These are phyloP conservation scores for Aspergillus hancockii DNA, from an alignment of 495 filamentous ascomycete genomes.

Conservation along the genomic window DNA sequence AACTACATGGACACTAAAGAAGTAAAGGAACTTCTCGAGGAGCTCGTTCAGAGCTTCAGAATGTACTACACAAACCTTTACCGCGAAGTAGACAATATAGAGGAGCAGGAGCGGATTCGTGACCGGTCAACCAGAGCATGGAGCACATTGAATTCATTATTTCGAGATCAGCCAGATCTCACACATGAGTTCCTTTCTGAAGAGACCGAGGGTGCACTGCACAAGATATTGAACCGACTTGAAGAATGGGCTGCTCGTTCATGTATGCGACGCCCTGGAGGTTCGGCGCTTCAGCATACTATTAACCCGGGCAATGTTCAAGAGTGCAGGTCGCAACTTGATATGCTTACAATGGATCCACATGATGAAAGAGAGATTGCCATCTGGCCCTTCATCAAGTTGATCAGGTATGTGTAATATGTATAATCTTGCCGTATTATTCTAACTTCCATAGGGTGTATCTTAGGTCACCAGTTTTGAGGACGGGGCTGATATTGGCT, in stretches of 20 bases:
- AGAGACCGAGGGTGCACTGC: slow-evolving; percentile 10
- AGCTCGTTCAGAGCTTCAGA: slow-evolving; percentile 26
- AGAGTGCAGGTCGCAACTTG: slow-evolving; percentile 23
- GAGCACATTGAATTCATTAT: slow-evolving; percentile 26
- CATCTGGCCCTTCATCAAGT: slow-evolving; percentile 38
- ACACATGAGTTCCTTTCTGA: slow-evolving; percentile 24
- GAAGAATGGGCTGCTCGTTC: slow-evolving; percentile 20
- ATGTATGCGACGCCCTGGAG: slow-evolving; percentile 18
- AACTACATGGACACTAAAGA: slow-evolving; percentile 29
- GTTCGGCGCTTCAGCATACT: slow-evolving; percentile 14
- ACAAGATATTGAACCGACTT: slow-evolving; percentile 14
- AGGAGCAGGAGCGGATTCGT: slow-evolving; percentile 18
- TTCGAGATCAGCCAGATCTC: slow-evolving; percentile 17
- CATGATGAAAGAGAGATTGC: slow-evolving; percentile 10
- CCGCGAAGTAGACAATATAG: slow-evolving; percentile 10
- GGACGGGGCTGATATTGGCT: slow-evolving; percentile 30
- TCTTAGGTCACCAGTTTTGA: slow-evolving; percentile 28
- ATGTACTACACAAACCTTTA: slow-evolving; percentile 19
- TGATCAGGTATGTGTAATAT: slow-evolving; percentile 26
- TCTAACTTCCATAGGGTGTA: slow-evolving; percentile 32
- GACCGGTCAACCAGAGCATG: slow-evolving; percentile 12
- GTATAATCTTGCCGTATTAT: not conserved
- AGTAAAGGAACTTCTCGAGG: slow-evolving; percentile 25
- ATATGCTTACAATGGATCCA: slow-evolving; percentile 19
- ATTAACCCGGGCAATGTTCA: slow-evolving; percentile 15